These are phyloP conservation scores for Epicoccum nigrum DNA, from an alignment of 2,329 filamentous ascomycete genomes.

Conservation along the genomic window DNA sequence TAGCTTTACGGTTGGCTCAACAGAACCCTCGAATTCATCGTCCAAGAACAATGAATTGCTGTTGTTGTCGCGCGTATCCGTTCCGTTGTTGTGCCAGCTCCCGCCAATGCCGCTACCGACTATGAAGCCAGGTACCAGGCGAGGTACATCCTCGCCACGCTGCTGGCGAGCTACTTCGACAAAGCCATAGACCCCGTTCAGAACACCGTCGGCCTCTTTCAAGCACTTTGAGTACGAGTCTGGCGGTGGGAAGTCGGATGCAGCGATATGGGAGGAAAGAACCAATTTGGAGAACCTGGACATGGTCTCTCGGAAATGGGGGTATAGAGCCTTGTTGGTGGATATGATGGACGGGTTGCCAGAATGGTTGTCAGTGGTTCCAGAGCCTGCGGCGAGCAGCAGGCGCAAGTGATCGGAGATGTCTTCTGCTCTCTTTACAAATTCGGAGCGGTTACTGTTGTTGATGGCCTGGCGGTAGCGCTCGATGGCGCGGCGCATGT, in stretches of 20 bases:
- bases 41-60: constrained; percentile 76
- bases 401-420: constrained; percentile 95
- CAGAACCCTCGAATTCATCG: constrained; percentile 74
- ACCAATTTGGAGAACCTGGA: constrained; percentile 99
- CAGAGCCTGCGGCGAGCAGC: constrained; percentile 91
- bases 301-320: constrained; percentile 99
- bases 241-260: constrained; percentile 91
- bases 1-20: constrained; percentile 75
- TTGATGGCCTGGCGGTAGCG: constrained; percentile 89
- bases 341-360: constrained; percentile 99
- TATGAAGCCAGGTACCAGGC: constrained; percentile 93
- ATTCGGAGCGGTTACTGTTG: constrained; percentile 82
- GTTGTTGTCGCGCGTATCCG: constrained; percentile 70
- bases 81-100: constrained; percentile 78
- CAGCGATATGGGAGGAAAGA: constrained; percentile 95
- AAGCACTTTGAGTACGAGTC: constrained; percentile 95
- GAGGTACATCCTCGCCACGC: constrained; percentile 87
- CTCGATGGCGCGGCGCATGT: constrained; percentile 91
- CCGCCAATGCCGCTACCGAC: constrained; percentile 83
- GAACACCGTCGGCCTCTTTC: constrained; percentile 94
- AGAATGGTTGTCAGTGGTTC: constrained; percentile 97
- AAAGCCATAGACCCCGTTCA: constrained; percentile 93
- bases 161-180: constrained; percentile 95
- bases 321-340: constrained; percentile 94
- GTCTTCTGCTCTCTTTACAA: constrained; percentile 93